Conservation (phyloP, 2,329 filamentous ascomycete species). For the Epichloe scottii region DNA sequence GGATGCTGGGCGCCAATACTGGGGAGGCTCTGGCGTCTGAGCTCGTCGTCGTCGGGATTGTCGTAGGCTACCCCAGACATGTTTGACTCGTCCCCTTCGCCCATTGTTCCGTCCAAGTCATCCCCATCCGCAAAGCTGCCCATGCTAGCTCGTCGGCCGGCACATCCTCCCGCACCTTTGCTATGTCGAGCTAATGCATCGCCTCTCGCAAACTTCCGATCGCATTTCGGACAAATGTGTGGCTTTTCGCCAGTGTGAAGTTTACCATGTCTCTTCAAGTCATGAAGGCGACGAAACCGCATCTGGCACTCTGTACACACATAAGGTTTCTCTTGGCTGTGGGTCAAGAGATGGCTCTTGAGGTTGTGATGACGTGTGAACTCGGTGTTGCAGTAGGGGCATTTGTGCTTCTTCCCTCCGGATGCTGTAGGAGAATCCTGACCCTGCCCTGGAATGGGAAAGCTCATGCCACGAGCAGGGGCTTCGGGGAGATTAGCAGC, state of each 20-base stretch:
- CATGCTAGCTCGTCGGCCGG: conserved; percentile 78
- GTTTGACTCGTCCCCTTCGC: conserved; percentile 40
- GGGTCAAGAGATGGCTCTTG: conserved; percentile 92
- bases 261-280: conserved; percentile 92
- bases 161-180: conserved; percentile 91
- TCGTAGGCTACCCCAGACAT: conserved; percentile 48
- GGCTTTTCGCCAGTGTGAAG: conserved; percentile 93
- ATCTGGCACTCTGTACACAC: conserved; percentile 88
- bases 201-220: conserved; percentile 85
- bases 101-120: conserved; percentile 44
- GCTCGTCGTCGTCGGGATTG: conserved; percentile 45
- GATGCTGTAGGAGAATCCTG: conserved; percentile 46
- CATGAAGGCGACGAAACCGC: conserved; percentile 83
- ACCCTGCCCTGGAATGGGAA: conserved; percentile 36
- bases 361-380: conserved; percentile 96
- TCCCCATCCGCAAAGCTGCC: conserved; percentile 71
- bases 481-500: conserved; percentile 30
- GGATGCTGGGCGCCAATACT: conserved; percentile 63
- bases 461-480: conserved; percentile 40
- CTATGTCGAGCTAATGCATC: conserved; percentile 91
- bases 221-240: conserved; percentile 89
- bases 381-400: conserved; percentile 89
- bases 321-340: conserved; percentile 97
- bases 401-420: conserved; percentile 78
- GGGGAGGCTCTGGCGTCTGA: conserved; percentile 58